These are phyloP conservation scores for Arthrobotrys pseudoclavata DNA, from an alignment of 2,329 filamentous ascomycete genomes.

Conservation along the genomic window DNA sequence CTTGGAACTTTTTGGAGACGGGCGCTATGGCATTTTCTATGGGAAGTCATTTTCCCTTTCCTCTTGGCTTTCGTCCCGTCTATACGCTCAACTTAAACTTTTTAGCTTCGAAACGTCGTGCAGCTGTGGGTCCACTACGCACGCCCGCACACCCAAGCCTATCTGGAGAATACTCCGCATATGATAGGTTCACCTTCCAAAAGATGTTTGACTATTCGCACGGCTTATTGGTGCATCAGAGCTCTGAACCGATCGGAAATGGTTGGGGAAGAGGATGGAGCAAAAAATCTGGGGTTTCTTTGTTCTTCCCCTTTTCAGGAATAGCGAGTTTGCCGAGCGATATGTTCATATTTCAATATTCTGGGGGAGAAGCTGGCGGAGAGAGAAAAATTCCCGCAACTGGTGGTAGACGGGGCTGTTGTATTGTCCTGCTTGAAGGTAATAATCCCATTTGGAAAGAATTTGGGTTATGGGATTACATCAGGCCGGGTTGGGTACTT, in stretches of 20 bases:
- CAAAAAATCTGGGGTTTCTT: conserved; percentile 40
- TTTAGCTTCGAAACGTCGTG: conserved; percentile 26
- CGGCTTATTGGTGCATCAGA: conserved; percentile 1
- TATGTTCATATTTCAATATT: conserved; percentile 6
- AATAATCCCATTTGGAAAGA: conserved; percentile 23
- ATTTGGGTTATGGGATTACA: conserved; percentile 8
- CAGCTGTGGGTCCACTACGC: conserved; percentile 19
- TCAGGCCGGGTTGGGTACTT: conserved; percentile 10
- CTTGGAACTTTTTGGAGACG: neutral
- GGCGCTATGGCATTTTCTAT: conserved; percentile 1
- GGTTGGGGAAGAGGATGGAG: conserved; percentile 10
- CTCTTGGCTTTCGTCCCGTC: conserved; percentile 22
- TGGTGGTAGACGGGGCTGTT: conserved; percentile 30
- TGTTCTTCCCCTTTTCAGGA: conserved; percentile 41
- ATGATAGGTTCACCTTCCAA: conserved; percentile 24
- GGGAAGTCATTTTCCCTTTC: neutral
- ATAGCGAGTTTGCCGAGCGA: conserved; percentile 43
- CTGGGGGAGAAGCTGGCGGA: conserved; percentile 1
- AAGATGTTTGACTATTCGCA: neutral
- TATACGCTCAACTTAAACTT: conserved; percentile 25
- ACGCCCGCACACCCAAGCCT: conserved; percentile 5
- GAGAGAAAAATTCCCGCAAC: conserved; percentile 43
- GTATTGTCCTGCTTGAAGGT: conserved; percentile 17
- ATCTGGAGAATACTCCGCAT: conserved; percentile 31
- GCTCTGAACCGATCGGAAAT: conserved; percentile 25